phyloP scores from a whole-genome alignment of 345 rosid genomes.

The Cardamine chenopodiifolia region DNA sequence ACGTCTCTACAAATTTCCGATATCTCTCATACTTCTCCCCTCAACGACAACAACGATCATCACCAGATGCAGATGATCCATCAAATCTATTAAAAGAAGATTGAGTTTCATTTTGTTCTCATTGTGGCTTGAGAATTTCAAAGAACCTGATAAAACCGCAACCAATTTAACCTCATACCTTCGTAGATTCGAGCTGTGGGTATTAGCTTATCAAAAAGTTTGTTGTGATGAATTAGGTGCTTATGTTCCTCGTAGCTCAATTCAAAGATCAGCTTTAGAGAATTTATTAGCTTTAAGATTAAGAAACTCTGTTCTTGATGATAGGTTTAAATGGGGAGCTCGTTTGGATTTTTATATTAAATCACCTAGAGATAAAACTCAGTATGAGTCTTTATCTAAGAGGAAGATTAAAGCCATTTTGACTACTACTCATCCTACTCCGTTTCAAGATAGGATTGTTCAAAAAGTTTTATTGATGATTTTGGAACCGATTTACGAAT shows the following conservation, averaged over 20 bases:
- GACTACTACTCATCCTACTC: constrained; percentile 84
- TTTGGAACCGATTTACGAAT: constrained; percentile 81
- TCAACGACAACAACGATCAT: constrained; percentile 51
- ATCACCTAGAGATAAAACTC: constrained; percentile 87
- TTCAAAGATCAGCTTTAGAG: constrained; percentile 77
- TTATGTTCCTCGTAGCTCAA: constrained; percentile 80
- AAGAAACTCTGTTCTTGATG: constrained; percentile 91
- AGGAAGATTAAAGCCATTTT: constrained; percentile 88
- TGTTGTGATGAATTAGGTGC: constrained; percentile 85
- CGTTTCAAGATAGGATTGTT: constrained; percentile 94
- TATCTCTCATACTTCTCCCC: constrained; percentile 55
- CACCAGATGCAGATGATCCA: constrained; percentile 83
- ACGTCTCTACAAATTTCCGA: constrained; percentile 47
- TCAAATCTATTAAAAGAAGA: constrained; percentile 84
- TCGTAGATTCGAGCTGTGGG: constrained; percentile 90
- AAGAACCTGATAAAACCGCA: constrained; percentile 55
- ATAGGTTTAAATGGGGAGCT: constrained; percentile 94
- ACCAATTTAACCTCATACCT: constrained; percentile 68
- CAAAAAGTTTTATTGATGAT: constrained; percentile 90
- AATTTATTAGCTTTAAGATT: constrained; percentile 75
- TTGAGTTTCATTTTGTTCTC: constrained; percentile 90
- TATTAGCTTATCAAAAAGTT: constrained; percentile 90
- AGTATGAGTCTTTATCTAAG: constrained; percentile 83
- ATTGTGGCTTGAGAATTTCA: constrained; percentile 85
- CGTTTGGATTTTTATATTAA: constrained; percentile 82